Base-by-base conservation (phyloP, 2,329 filamentous ascomycete species). In the Colletotrichum lini region DNA sequence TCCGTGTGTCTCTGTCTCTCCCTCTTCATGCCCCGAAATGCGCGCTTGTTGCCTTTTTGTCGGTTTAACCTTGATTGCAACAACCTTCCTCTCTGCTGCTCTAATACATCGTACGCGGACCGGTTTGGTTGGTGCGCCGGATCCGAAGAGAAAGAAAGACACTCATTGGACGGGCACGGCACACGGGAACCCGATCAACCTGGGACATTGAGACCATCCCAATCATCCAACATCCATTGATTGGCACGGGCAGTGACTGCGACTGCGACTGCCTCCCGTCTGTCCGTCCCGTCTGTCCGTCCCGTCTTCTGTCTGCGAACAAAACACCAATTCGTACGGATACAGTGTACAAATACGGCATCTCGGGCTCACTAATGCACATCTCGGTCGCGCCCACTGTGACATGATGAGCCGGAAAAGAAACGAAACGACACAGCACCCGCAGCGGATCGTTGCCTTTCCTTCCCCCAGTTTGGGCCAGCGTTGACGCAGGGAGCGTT, bases 401-500 rank as follows among this genome's bases (percentile, higher is more conserved):
- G 13, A 15, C 60, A 40, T 61, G 45, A 38, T 13, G 60, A 35
- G 21, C 18, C 60, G 44, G 42, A 23, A 18, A 54, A 63, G 60
- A 54, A 54, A 63, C 49, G 60, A 54, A 54, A 63, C 49, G 12
- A 42, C 45, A 62, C 59, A 4, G 35, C 45, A 38, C 45, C 59
- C n/a, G 56, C 21, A 59, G 21, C 47, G 45, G n/a, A 62, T 62
- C 45, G 21, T 38, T 26, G 12, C 59, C 59, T 42, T 62, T 10
- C 21, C 30, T 61, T 45, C 38, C 18, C 23, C 23, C 49, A 63
- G 35, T 26, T 21, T 67, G 58, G 57, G 68, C 23, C 49, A 63
- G 35, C 44, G 21, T 67, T 63, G 57, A 71, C 59, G 69, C 69
- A 71, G 59, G 65, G 65, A 69, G 69, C 45, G 65, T 69, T 71